A percentile compares a stretch with the other conserved stretches of the same genome.
These are phyloP conservation scores for Nitzschia palea DNA, from an alignment of 108 stramenopile genomes.

Conservation along the genomic window DNA sequence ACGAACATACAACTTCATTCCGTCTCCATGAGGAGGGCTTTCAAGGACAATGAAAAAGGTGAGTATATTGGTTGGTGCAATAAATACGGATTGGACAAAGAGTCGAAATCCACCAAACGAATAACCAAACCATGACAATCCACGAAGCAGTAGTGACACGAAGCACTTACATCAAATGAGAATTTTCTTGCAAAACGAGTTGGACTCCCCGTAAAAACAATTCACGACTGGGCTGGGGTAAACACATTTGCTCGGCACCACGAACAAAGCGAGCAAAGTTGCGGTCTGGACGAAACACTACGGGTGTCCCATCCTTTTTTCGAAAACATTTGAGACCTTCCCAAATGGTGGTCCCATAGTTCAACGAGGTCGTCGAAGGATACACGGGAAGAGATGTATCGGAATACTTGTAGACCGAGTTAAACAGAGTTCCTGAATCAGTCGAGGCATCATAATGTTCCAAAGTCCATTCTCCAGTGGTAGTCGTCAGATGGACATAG, in stretches of 20 bases:
- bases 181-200: conserved; percentile 55
- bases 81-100: no score
- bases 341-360: conserved; percentile 87
- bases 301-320: conserved; percentile 47
- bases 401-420: conserved; percentile 56
- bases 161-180: conserved; percentile 62
- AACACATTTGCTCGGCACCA: conserved; percentile 74
- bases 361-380: conserved; percentile 76
- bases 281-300: conserved; percentile 77
- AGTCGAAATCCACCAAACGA: no score
- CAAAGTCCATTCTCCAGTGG: conserved; percentile 59
- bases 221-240: conserved; percentile 60
- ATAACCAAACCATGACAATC: no score
- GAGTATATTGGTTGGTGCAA: no score
- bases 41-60: no score
- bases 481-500: conserved; percentile 76
- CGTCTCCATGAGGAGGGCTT: conserved; percentile 73
- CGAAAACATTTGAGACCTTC: conserved; percentile 86
- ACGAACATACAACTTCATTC: conserved; percentile 81
- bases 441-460: conserved; percentile 64
- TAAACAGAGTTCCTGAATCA: conserved; percentile 53
- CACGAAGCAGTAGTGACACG: no score
- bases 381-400: conserved; percentile 47
- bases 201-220: conserved; percentile 77
- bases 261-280: conserved; percentile 65